These are phyloP conservation scores for Spathaspora sp. DNA, from an alignment of 805 yeast genomes.

Conservation along the genomic window DNA sequence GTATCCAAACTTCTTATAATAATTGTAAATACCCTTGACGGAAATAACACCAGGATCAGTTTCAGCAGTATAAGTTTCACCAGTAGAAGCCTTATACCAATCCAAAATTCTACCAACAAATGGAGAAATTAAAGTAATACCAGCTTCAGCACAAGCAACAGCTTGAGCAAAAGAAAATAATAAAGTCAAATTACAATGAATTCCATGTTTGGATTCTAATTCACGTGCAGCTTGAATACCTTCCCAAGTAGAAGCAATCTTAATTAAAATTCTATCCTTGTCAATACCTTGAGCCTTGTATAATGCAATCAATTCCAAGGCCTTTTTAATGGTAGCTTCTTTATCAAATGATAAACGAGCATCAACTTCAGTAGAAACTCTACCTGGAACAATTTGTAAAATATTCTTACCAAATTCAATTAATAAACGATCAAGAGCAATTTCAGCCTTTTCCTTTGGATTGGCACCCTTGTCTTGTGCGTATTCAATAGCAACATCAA, in stretches of 20 bases:
- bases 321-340: constrained; percentile 91
- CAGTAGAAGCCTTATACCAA: constrained; percentile 94
- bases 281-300: constrained; percentile 81
- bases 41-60: constrained; percentile 96
- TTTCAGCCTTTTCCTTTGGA: constrained; percentile 65
- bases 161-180: constrained; percentile 96
- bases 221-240: constrained; percentile 99
- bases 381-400: constrained; percentile 93
- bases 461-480: constrained; percentile 57
- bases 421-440: constrained; percentile 87
- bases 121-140: constrained; percentile 94
- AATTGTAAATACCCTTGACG: constrained; percentile 86
- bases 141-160: constrained; percentile 98
- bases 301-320: constrained; percentile 81
- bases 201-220: constrained; percentile 83
- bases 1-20: constrained; percentile 96
- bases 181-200: constrained; percentile 93
- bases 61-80: constrained; percentile 75
- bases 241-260: constrained; percentile 98
- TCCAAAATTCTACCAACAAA: constrained; percentile 98
- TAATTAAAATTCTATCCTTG: constrained; percentile 90
- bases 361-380: constrained; percentile 98
- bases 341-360: constrained; percentile 97
- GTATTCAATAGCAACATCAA: constrained; percentile 86
- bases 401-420: constrained; percentile 96